Percentiles rank a stretch among this genome's conserved stretches.
Conservation (phyloP, 768 basidiomycete species). For the Leccinum truebloodii region DNA sequence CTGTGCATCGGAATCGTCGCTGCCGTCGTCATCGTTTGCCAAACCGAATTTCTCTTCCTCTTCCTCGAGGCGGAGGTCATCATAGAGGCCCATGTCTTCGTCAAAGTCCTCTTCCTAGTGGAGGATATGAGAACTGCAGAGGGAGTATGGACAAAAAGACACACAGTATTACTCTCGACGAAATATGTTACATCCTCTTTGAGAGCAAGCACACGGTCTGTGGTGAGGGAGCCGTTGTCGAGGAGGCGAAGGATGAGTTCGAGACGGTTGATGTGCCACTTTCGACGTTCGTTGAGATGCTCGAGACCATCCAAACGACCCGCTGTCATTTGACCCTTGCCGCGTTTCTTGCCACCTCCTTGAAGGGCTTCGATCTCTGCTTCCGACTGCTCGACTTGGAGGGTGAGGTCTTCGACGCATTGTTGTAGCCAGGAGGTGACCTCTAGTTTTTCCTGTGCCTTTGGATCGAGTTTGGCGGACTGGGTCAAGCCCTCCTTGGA, state of each 20-base stretch:
- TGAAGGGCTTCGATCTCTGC: constrained; percentile 91
- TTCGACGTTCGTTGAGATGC: constrained; percentile 85
- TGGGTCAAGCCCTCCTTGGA: constrained; percentile 98
- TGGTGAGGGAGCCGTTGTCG: constrained; percentile 86
- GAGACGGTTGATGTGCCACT: constrained; percentile 92
- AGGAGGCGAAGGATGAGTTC: constrained; percentile 92
- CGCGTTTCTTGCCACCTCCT: constrained; percentile 81
- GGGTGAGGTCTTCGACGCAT: constrained; percentile 87
- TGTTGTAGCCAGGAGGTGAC: constrained; percentile 83
- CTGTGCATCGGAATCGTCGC: constrained; percentile 71
- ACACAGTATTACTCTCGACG: constrained; percentile 91
- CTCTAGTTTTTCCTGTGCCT: constrained; percentile 95
- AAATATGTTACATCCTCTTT: constrained; percentile 97
- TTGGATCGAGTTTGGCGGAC: constrained; percentile 92
- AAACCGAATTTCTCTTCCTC: constrained; percentile 94
- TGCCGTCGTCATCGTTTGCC: constrained; percentile 65
- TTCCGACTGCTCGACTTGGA: constrained; percentile 93
- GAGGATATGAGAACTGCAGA: constrained; percentile 19
- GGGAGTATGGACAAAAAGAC: constrained; percentile 35
- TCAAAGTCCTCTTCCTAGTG: constrained; percentile 94
- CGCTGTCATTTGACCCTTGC: constrained; percentile 62
- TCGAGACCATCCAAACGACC: constrained; percentile 86
- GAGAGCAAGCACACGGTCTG: constrained; percentile 77
- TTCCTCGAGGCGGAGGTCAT: constrained; percentile 95
- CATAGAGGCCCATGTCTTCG: constrained; percentile 96